These are phyloP conservation scores for Elsinoe ampelina DNA, from an alignment of 2,329 filamentous ascomycete genomes.

Conservation along the genomic window DNA sequence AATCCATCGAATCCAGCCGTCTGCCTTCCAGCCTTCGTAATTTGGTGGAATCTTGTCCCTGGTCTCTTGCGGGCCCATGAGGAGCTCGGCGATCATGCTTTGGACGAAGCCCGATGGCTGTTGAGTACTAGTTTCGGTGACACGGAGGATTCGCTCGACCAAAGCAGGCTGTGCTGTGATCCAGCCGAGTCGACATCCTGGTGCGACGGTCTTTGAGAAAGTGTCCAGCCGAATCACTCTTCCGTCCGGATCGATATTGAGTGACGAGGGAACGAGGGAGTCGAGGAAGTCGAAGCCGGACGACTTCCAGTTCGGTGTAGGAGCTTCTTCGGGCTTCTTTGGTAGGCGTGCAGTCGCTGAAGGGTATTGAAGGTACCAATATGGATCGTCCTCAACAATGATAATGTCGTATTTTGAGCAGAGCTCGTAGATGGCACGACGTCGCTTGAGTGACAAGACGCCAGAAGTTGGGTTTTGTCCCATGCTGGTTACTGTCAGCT, in stretches of 20 bases:
- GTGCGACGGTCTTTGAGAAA: conserved; percentile 87
- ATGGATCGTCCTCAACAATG: conserved; percentile 89
- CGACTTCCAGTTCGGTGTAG: conserved; percentile 37
- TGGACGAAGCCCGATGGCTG: conserved; percentile 88
- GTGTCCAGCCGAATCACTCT: conserved; percentile 85
- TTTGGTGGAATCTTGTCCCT: conserved; percentile 42
- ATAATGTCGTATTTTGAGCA: conserved; percentile 80
- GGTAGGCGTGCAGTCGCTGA: conserved; percentile 45
- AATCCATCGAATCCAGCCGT: conserved; percentile 87
- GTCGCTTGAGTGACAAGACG: conserved; percentile 61
- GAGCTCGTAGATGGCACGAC: conserved; percentile 69
- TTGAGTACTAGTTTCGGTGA: conserved; percentile 69
- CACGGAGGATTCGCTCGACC: conserved; percentile 62
- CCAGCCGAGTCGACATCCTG: conserved; percentile 84
- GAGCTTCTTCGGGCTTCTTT: conserved; percentile 37
- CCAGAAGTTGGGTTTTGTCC: conserved; percentile 84
- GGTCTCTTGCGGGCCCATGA: conserved; percentile 58
- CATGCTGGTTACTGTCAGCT: conserved; percentile 42
- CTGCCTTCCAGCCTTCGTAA: conserved; percentile 60
- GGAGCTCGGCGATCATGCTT: conserved; percentile 63
- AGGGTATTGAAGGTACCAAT: conserved; percentile 89
- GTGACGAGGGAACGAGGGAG: conserved; percentile 71
- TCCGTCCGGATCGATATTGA: conserved; percentile 73
- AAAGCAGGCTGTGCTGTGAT: conserved; percentile 74
- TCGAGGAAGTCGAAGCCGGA: conserved; percentile 72